Evolutionary conservation across 768 basidiomycete genomes (phyloP).

Genomic region (Fomitopsis serialis): DNA sequence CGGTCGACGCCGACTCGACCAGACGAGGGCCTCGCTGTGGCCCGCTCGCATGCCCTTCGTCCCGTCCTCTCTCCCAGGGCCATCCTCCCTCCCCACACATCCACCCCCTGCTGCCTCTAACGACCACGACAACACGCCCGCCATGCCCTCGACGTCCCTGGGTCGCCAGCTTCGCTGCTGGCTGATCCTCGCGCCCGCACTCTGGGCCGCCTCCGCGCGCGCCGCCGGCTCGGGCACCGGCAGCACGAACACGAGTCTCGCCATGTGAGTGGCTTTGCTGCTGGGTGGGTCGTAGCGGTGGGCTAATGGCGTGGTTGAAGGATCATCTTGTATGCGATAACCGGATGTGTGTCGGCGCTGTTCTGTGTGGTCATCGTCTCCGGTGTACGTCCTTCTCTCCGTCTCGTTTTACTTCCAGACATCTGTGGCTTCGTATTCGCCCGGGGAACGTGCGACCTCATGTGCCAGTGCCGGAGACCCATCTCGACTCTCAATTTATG

Average conservation of each 20-base stretch:
- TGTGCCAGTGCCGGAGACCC: too few relatives aligned
- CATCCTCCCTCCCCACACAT: background rate
- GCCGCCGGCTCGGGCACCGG: background rate
- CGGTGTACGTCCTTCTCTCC: conserved; percentile 47
- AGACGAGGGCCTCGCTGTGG: too few relatives aligned
- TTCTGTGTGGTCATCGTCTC: conserved; percentile 84
- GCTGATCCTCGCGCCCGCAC: background rate
- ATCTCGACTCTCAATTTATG: too few relatives aligned
- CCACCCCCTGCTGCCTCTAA: background rate
- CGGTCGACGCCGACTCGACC: too few relatives aligned
- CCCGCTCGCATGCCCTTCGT: too few relatives aligned
- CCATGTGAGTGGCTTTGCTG: conserved; percentile 53
- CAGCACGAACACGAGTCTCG: conserved; percentile 35
- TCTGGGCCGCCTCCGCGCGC: background rate
- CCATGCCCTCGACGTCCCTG: background rate
- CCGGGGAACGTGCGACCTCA: too few relatives aligned
- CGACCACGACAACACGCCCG: background rate
- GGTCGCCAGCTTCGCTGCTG: background rate
- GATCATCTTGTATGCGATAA: conserved; percentile 84
- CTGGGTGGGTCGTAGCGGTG: conserved; percentile 1
- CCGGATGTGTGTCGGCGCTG: conserved; percentile 80
- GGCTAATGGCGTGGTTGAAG: conserved; percentile 26
- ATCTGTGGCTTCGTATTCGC: background rate
- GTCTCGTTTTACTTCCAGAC: background rate
- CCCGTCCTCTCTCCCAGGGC: background rate